Evolutionary conservation across 2,329 filamentous ascomycete species (phyloP), one percentile per base, ranked within the genome.

Genomic region (Sphaerulina vaccinii): DNA sequence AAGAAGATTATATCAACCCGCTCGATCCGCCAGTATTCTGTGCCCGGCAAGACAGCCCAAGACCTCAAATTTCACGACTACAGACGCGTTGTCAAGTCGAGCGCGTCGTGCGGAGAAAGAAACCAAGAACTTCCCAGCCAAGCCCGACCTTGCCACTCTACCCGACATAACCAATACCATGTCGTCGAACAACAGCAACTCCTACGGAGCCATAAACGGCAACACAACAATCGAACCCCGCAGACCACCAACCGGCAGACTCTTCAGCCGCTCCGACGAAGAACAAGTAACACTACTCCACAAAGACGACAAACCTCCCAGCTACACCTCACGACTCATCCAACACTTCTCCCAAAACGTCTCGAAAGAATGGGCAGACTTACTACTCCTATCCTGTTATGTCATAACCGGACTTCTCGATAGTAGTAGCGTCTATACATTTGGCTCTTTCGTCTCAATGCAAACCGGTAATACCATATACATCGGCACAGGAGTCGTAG

Each of bases 371-470:
- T 79, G 83, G 77, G 81, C 83, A 11, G 87, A 92, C 63, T 57
- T 87, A 1, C 73, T 89, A 16, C 75, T 92, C 33, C 73, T 92
- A 3, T 72, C 82, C 22, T 89, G 86, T 70, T 91, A 90, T 67
- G 72, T 88, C 57, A 85, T 90, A 65, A 91, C 88, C 0, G 88
- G 88, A 3, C 74, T 92, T 9, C 78, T 90, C 6, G 88, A 92
- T 70, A 88, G 85, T 70, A 83, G 86, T 2, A 83, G 86, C 2
- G 86, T 88, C 40, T 85, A 84, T 51, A 86, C 86, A 36, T 91
- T 86, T 84, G 86, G 87, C 10, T 85, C 85, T 2, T 92, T 92
- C 62, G 87, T 90, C 35, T 88, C 84, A 62, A 91, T 91, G 87
- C 88, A 91, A 66, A 91, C 87, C 24, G 68, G 85, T 52, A 92